Evolutionary conservation across 75 land plant genomes (phyloP).

Genomic region (Cupressus sempervirens): DNA sequence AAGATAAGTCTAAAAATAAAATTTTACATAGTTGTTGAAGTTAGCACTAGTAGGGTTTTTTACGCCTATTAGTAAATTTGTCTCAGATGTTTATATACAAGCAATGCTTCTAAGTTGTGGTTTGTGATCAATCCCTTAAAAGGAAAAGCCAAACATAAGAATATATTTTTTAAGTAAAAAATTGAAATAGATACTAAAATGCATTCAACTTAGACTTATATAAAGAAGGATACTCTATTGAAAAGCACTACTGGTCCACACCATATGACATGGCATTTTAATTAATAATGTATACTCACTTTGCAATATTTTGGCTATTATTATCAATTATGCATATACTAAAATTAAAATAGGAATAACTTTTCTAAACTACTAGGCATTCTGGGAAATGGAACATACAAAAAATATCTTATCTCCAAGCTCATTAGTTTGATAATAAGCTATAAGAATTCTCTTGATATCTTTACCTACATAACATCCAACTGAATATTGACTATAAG

Average conservation of each 20-base stretch:
- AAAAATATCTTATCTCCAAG: background rate
- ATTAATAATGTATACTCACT: background rate
- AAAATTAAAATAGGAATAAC: background rate
- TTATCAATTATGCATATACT: background rate
- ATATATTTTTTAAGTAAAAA: background rate
- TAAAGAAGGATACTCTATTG: background rate
- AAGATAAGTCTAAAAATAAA: too few relatives aligned
- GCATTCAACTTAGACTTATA: background rate
- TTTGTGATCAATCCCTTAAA: too few relatives aligned
- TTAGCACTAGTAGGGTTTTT: too few relatives aligned
- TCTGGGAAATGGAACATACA: background rate
- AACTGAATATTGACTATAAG: slow-evolving; percentile 84
- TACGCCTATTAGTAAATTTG: background rate
- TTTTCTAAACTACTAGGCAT: background rate
- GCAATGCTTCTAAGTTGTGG: background rate
- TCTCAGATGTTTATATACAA: background rate
- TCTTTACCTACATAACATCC: slow-evolving; percentile 73
- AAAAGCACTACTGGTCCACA: background rate
- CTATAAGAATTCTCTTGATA: background rate
- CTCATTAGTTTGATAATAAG: background rate
- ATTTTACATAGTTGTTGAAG: too few relatives aligned
- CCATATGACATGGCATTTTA: background rate
- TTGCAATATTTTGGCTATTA: background rate
- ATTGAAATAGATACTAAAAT: background rate
- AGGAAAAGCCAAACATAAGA: too few relatives aligned